Evolutionary conservation across 805 yeast species (phyloP).

Genomic region (Zygosaccharomyces gambellarensis): DNA sequence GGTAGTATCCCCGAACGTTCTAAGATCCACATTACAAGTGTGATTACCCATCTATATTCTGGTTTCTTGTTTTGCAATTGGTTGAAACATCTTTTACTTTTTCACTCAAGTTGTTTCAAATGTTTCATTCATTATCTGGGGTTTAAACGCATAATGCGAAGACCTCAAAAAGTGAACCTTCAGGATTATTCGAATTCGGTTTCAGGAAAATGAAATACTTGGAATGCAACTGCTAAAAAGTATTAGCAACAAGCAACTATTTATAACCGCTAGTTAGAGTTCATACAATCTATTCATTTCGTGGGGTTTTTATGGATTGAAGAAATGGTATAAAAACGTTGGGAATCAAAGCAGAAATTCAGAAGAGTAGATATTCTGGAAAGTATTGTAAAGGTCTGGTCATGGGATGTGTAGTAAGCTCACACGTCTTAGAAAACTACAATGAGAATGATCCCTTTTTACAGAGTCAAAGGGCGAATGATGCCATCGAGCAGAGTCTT

Average conservation of each 20-base stretch:
- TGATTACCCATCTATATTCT: not conserved
- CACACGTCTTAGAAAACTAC: conserved; percentile 27
- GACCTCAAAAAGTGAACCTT: conserved; percentile 7
- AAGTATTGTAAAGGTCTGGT: not conserved
- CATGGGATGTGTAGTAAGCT: conserved; percentile 73
- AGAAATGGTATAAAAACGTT: not conserved
- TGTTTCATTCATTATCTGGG: not conserved
- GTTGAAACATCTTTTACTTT: not conserved
- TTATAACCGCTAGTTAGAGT: not conserved
- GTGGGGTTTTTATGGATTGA: not conserved
- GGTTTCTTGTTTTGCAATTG: not conserved
- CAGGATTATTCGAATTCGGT: not conserved
- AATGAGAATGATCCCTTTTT: conserved; percentile 49
- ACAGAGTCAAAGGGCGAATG: conserved; percentile 50
- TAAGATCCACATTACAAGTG: not conserved
- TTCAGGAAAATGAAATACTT: not conserved
- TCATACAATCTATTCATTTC: not conserved
- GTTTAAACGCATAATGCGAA: not conserved
- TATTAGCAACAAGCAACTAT: not conserved
- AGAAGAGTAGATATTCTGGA: not conserved
- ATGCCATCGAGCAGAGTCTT: conserved; percentile 59
- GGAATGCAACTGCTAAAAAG: too few species aligned
- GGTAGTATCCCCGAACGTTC: not conserved
- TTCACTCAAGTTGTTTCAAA: not conserved
- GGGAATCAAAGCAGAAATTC: not conserved